Evolutionary conservation across 768 basidiomycete genomes (phyloP).

Genomic region (Collybia sp.): DNA sequence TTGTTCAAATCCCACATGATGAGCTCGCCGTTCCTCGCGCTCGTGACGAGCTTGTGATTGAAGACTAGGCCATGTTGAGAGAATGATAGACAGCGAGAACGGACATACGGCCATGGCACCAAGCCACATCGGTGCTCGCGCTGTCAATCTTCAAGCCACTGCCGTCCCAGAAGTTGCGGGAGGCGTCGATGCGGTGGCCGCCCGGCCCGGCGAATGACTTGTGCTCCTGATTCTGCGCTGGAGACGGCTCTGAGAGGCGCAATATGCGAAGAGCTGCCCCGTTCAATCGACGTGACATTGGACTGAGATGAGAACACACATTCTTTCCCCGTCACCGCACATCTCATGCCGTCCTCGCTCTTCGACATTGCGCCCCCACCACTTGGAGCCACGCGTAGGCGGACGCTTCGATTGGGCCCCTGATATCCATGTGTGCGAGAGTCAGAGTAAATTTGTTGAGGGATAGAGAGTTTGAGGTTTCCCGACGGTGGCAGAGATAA

Average conservation of each 20-base stretch:
- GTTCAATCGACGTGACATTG: background rate
- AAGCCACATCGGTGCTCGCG: constrained; percentile 75
- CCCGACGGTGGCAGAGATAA: too few species aligned
- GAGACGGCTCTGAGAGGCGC: constrained; percentile 46
- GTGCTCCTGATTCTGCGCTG: constrained; percentile 34
- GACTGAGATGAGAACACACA: constrained; percentile 37
- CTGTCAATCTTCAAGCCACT: constrained; percentile 78
- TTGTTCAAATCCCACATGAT: constrained; percentile 82
- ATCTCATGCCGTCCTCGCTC: constrained; percentile 60
- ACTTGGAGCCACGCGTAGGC: constrained; percentile 52
- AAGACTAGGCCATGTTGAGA: constrained; percentile 39
- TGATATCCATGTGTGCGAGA: constrained; percentile 34
- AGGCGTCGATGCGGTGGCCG: constrained; percentile 65
- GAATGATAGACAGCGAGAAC: background rate
- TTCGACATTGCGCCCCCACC: constrained; percentile 68
- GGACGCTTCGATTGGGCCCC: constrained; percentile 47
- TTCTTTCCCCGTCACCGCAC: constrained; percentile 77
- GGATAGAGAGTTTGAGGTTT: too few species aligned
- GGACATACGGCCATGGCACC: constrained; percentile 63
- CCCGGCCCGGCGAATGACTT: constrained; percentile 52
- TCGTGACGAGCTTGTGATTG: constrained; percentile 74
- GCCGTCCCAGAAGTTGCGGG: constrained; percentile 74
- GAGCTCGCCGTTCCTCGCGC: constrained; percentile 76
- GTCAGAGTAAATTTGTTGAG: constrained; percentile 27
- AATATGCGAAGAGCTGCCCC: constrained; percentile 54